Evolutionary conservation across 352 stramenopile species (phyloP).

Genomic region (Pythium aristosporum): DNA sequence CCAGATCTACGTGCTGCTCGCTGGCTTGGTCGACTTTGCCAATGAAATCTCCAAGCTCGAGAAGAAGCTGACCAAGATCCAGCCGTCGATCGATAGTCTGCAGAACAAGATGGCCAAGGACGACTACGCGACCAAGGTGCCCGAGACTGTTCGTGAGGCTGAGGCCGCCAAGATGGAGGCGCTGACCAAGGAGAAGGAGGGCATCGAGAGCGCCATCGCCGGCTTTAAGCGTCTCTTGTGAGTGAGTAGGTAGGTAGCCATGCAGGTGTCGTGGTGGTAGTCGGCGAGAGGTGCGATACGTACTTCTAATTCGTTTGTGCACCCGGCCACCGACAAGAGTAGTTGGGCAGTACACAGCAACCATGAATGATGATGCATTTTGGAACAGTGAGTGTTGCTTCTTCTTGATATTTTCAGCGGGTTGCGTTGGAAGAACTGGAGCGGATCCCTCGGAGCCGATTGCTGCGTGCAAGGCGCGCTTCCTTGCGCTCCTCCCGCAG

Average conservation of each 20-base stretch:
- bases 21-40: conserved; percentile 82
- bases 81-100: conserved; percentile 66
- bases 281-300: not conserved
- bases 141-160: conserved; percentile 72
- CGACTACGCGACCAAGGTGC: conserved; percentile 81
- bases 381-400: not conserved
- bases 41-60: conserved; percentile 91
- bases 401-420: not conserved
- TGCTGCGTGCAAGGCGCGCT: conserved; percentile 5
- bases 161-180: conserved; percentile 79
- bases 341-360: not conserved
- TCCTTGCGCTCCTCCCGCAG: conserved; percentile 40
- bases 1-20: conserved; percentile 86
- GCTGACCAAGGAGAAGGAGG: conserved; percentile 77
- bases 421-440: not conserved
- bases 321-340: no score
- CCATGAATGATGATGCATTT: not conserved
- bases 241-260: conserved; percentile 1
- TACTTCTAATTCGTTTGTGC: no score
- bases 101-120: conserved; percentile 81
- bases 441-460: conserved; percentile 12
- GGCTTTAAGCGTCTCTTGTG: conserved; percentile 81
- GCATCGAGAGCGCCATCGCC: conserved; percentile 71
- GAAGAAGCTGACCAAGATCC: conserved; percentile 86
- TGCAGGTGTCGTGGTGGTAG: not conserved